A percentile compares a stretch with the other conserved stretches of the same genome.
Conservation (phyloP, 2,329 filamentous ascomycete genomes). For the Cercospora zeae-maydis region DNA sequence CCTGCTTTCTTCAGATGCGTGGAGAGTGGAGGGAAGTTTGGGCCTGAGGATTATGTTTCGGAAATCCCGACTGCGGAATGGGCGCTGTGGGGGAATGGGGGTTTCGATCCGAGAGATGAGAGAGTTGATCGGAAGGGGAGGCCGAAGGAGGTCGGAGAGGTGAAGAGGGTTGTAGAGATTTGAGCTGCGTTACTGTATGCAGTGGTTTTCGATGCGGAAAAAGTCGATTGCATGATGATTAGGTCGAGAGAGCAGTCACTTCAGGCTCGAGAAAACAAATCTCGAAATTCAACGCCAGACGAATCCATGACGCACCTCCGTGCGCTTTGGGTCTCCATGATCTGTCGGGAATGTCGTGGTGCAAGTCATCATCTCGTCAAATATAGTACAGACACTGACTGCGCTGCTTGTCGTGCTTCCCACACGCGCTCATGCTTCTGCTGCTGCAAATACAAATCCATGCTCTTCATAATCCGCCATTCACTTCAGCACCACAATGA, state of each 20-base stretch:
- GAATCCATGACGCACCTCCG: background rate
- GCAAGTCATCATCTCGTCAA: background rate
- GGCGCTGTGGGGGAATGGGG: constrained; percentile 91
- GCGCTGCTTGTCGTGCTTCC: background rate
- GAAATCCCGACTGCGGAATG: constrained; percentile 75
- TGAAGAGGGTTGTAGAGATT: constrained; percentile 15
- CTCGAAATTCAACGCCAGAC: background rate
- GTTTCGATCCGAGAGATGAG: constrained; percentile 86
- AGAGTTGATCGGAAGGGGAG: constrained; percentile 79
- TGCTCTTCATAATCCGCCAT: too few relatives aligned
- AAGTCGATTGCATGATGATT: too few relatives aligned
- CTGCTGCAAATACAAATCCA: background rate
- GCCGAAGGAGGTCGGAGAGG: constrained; percentile 23
- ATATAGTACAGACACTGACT: background rate
- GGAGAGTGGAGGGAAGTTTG: constrained; percentile 64
- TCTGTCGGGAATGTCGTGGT: too few relatives aligned
- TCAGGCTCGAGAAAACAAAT: background rate
- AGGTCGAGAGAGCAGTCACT: background rate
- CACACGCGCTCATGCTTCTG: background rate
- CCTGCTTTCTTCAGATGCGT: constrained; percentile 80
- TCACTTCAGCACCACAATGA: constrained; percentile 78
- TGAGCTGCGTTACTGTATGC: background rate
- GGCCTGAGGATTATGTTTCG: constrained; percentile 87
- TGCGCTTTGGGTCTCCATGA: too few relatives aligned
- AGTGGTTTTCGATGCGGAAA: too few relatives aligned